Evolutionary conservation across 164 flowering plant species (phyloP).

Genomic region (Umbellularia californica): DNA sequence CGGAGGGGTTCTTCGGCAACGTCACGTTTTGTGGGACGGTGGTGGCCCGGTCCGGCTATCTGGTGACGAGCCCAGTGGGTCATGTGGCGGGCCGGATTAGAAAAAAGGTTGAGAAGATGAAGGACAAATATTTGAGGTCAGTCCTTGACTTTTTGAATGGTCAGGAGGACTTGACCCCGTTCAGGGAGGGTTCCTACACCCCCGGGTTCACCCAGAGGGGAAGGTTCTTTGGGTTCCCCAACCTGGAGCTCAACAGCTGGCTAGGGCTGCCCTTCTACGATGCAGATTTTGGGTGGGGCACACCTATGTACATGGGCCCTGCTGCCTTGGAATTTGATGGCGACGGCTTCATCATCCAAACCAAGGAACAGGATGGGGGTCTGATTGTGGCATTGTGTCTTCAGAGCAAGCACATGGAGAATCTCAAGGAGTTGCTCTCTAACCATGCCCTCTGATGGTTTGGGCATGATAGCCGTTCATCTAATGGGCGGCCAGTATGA

Average conservation of each 20-base stretch:
- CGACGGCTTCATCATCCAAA: conserved; percentile 25
- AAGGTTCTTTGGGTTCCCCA: conserved; percentile 30
- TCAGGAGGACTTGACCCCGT: conserved; percentile 47
- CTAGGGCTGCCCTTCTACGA: conserved; percentile 18
- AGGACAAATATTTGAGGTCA: conserved; percentile 47
- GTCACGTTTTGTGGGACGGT: not conserved
- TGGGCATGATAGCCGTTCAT: too few species aligned
- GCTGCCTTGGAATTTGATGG: conserved; percentile 29
- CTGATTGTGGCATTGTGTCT: conserved; percentile 24
- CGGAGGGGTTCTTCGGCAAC: conserved; percentile 25
- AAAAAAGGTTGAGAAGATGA: conserved; percentile 39
- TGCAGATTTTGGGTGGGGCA: conserved; percentile 46
- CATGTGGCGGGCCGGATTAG: conserved; percentile 35
- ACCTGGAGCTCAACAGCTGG: conserved; percentile 29
- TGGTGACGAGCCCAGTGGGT: conserved; percentile 21
- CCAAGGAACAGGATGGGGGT: conserved; percentile 32
- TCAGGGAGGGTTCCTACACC: conserved; percentile 43
- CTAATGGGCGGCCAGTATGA: too few species aligned
- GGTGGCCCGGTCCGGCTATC: conserved; percentile 8
- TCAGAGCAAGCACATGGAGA: conserved; percentile 29
- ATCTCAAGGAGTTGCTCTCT: conserved; percentile 33
- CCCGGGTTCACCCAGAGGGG: conserved; percentile 13
- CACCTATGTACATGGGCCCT: conserved; percentile 36
- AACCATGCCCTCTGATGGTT: not conserved
- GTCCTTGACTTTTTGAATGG: conserved; percentile 58